A percentile compares a stretch with the other conserved stretches of the same genome.
phyloP scores from a whole-genome alignment of 768 basidiomycete genomes.

The Panaeolus papilionaceus region DNA sequence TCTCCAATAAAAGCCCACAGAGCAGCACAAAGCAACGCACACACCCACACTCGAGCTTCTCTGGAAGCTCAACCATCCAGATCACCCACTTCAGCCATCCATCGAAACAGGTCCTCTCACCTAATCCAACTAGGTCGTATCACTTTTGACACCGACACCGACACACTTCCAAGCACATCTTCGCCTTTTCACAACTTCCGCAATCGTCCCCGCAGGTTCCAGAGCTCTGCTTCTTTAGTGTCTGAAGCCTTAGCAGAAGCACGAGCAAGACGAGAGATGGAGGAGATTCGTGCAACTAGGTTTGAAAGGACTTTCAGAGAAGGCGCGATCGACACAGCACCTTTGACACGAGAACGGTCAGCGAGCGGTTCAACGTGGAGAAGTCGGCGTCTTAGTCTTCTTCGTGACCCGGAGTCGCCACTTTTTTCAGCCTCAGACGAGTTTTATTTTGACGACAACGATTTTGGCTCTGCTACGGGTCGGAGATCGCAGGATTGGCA shows the following conservation, averaged over 20 bases:
- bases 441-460: background rate
- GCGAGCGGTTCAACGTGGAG: background rate
- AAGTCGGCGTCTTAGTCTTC: background rate
- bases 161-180: background rate
- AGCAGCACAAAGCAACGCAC: background rate
- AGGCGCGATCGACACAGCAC: background rate
- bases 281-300: background rate
- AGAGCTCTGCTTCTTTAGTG: background rate
- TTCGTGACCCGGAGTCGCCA: background rate
- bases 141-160: background rate
- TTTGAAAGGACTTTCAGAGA: background rate
- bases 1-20: background rate
- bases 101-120: background rate
- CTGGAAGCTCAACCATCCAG: background rate
- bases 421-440: background rate
- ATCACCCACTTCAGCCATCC: background rate
- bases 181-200: background rate
- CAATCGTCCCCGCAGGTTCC: background rate
- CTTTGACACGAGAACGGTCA: background rate
- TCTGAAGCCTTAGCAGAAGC: constrained; percentile 7
- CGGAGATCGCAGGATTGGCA: constrained; percentile 4
- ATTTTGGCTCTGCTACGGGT: background rate
- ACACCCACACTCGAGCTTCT: background rate
- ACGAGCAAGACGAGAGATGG: constrained; percentile 1
- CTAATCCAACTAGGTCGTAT: background rate